Evolutionary conservation across 495 filamentous ascomycete species (phyloP).

Genomic region (Pyronema domesticum): DNA sequence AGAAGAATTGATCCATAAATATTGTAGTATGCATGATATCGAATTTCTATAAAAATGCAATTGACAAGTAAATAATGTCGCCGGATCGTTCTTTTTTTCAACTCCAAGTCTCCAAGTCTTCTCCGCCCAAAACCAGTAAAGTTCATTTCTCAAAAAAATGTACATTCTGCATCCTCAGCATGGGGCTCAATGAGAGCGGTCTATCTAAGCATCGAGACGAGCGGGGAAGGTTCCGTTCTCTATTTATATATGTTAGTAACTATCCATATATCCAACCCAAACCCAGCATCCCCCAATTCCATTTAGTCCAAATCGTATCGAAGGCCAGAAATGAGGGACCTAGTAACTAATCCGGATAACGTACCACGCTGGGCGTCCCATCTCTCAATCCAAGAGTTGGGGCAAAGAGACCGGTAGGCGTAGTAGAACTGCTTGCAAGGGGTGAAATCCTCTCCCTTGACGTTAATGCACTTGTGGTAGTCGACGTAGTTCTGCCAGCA

Average conservation of each 20-base stretch:
- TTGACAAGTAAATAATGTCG: too few species aligned
- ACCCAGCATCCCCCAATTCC: background rate
- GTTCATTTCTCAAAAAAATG: background rate
- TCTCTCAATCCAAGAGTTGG: constrained; percentile 78
- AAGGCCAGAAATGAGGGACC: constrained; percentile 14
- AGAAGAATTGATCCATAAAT: too few species aligned
- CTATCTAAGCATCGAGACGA: constrained; percentile 39
- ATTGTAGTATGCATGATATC: too few species aligned
- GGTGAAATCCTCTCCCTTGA: constrained; percentile 97
- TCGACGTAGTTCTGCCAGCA: constrained; percentile 60
- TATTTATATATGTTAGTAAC: constrained; percentile 24
- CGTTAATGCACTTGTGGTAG: constrained; percentile 97
- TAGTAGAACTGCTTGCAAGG: constrained; percentile 96
- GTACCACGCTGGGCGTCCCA: constrained; percentile 96
- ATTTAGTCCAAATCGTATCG: background rate
- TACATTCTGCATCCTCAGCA: background rate
- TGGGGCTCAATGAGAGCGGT: background rate
- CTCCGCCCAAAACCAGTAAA: background rate
- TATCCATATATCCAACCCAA: too few species aligned
- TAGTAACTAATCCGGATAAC: constrained; percentile 24
- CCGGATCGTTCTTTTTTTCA: too few species aligned
- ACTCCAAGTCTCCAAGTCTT: too few species aligned
- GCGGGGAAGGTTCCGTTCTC: constrained; percentile 85
- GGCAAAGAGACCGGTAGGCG: constrained; percentile 92
- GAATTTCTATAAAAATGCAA: too few species aligned